Evolutionary conservation across 2,329 filamentous ascomycete genomes (phyloP).

Genomic region (Daldinia sp.): DNA sequence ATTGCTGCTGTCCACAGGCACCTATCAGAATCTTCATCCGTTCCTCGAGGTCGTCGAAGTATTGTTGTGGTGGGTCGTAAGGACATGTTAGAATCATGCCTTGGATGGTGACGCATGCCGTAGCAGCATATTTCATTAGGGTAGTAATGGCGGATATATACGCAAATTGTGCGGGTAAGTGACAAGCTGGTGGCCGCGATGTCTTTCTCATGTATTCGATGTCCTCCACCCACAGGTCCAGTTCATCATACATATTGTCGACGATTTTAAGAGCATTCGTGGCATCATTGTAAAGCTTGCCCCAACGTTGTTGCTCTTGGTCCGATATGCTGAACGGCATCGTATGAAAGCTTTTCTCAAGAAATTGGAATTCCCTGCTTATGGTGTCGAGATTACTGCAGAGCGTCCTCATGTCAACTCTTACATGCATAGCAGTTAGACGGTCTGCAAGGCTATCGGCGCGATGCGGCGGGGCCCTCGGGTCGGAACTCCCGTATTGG

Average conservation of each 20-base stretch:
- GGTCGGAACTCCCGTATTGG: not conserved
- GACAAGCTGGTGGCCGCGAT: not conserved
- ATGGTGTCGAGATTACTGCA: not conserved
- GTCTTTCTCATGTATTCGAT: not conserved
- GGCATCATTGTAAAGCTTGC: slow-evolving; percentile 1
- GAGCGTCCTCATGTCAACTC: slow-evolving; percentile 4
- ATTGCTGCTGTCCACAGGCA: not conserved
- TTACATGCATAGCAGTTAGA: slow-evolving; percentile 4
- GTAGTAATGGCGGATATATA: not conserved
- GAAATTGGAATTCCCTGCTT: not conserved
- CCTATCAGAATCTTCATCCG: not conserved
- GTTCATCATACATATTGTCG: not conserved
- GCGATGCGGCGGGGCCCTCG: not conserved
- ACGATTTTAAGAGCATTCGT: not conserved
- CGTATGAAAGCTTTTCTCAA: not conserved
- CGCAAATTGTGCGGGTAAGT: not conserved
- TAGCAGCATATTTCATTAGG: slow-evolving; percentile 1
- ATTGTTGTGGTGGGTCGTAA: not conserved
- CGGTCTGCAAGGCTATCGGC: not conserved
- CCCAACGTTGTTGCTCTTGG: not conserved
- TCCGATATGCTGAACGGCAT: not conserved
- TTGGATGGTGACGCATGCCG: slow-evolving; percentile 2
- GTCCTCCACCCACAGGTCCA: not conserved
- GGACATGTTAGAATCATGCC: not conserved
- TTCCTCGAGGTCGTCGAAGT: slow-evolving; percentile 3